Evolutionary conservation across 495 filamentous ascomycete species (phyloP).

Genomic region (Glonium stellatum): DNA sequence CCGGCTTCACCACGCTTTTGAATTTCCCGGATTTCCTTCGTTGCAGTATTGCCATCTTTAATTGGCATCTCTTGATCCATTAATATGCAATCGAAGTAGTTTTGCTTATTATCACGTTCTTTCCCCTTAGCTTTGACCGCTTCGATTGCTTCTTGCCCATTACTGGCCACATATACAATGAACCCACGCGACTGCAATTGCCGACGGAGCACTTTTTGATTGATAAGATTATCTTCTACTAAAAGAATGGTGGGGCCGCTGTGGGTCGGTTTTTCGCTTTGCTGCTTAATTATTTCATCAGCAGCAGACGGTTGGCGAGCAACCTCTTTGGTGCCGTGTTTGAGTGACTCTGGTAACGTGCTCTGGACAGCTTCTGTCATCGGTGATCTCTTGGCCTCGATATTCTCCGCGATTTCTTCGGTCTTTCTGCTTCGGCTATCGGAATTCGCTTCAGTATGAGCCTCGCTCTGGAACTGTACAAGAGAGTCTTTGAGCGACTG

Average conservation of each 20-base stretch:
- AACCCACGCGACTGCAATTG: slow-evolving; percentile 24
- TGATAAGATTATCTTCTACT: slow-evolving; percentile 29
- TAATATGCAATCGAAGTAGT: slow-evolving; percentile 25
- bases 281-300: not conserved
- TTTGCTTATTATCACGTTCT: not conserved
- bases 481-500: slow-evolving; percentile 16
- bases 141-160: slow-evolving; percentile 27
- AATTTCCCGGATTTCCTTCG: slow-evolving; percentile 18
- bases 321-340: not conserved
- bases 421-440: slow-evolving; percentile 10
- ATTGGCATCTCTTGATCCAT: slow-evolving; percentile 32
- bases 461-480: slow-evolving; percentile 11
- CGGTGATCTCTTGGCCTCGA: slow-evolving; percentile 2
- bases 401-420: slow-evolving; percentile 1
- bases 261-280: slow-evolving; percentile 4
- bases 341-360: not conserved
- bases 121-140: slow-evolving; percentile 13
- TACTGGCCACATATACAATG: slow-evolving; percentile 22
- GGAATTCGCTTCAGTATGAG: slow-evolving; percentile 6
- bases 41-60: slow-evolving; percentile 24
- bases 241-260: slow-evolving; percentile 10
- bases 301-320: not conserved
- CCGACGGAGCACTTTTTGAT: slow-evolving; percentile 24
- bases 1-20: slow-evolving; percentile 14
- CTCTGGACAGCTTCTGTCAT: not conserved